A percentile compares a stretch with the other conserved stretches of the same genome.
These are phyloP conservation scores for Lasiodiplodia gonubiensis DNA, from an alignment of 2,329 filamentous ascomycete species.

Conservation along the genomic window DNA sequence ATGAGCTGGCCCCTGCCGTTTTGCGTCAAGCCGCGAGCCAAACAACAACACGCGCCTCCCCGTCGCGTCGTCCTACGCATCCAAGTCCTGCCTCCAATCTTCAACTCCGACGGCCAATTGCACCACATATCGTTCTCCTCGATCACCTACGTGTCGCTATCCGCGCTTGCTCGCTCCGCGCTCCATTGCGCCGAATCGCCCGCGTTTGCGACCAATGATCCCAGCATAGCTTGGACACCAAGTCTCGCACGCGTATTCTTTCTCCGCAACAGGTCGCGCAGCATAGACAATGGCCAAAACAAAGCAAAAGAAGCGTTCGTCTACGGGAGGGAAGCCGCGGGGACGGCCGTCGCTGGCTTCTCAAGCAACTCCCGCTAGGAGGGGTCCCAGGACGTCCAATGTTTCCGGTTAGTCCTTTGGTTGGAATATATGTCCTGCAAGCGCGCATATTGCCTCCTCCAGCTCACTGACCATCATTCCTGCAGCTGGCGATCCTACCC, in stretches of 20 bases:
- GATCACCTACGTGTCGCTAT: background rate
- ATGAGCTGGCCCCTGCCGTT: constrained; percentile 1
- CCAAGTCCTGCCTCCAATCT: background rate
- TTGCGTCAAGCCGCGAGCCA: background rate
- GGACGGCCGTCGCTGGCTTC: background rate
- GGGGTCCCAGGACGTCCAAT: constrained; percentile 5
- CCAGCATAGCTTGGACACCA: constrained; percentile 7
- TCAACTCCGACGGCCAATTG: background rate
- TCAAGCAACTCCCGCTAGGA: background rate
- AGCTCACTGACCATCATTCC: background rate
- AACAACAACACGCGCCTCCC: constrained; percentile 9
- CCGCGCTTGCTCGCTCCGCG: background rate
- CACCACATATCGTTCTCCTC: background rate
- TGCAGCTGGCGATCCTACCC: constrained; percentile 39
- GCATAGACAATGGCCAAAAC: constrained; percentile 3
- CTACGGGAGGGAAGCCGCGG: constrained; percentile 1
- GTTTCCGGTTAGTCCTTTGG: constrained; percentile 2
- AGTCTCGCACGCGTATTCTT: background rate
- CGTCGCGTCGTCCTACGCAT: background rate
- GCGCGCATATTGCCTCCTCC: background rate
- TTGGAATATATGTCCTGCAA: background rate
- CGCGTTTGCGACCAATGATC: background rate
- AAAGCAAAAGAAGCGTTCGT: constrained; percentile 4
- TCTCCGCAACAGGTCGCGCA: background rate
- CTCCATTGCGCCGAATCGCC: background rate